Evolutionary conservation across 805 yeast genomes (phyloP), one percentile per base, ranked within the genome.

Genomic region (Isabelozyma rhagii): DNA sequence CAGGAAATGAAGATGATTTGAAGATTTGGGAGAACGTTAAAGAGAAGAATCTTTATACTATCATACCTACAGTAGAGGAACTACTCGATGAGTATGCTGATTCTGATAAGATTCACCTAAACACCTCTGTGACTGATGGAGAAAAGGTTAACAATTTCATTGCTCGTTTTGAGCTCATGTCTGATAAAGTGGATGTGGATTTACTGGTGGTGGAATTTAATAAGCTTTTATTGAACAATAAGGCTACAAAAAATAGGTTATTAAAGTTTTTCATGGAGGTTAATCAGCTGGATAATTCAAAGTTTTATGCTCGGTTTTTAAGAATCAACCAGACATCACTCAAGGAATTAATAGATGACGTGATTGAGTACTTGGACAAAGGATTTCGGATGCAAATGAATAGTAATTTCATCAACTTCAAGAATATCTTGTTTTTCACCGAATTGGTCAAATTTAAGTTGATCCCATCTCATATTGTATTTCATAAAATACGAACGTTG

Each of bases 391-490:
- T 79, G 15, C 89, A 83, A 60, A 72, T 87, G 40, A 56, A 60
- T 49, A 79, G 78, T 51, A 77, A 81, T 34, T 75, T 71, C 47
- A 64, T 85, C 45, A 81, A 81, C 53, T 80, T 83, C 55, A 78
- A 74, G 55, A 81, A 78, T 55, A 77, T 88, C 38, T 73, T 77
- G 18, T 85, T 87, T 56, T 83, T 88, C 55, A 71, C 83, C 45
- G 97, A 92, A 59, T 71, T 91, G 68, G 80, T 86, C 31, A 89
- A 88, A 61, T 91, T 91, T 63, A 82, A 79, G 55, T 64, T 90
- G 52, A 73, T 90, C 13, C 93, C 96, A 0, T 69, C 75, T n/a
- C 84, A 83, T 63, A 75, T 85, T 50, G 72, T 85, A 10, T 86
- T 89, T 61, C 92, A 90, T 64, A 87, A 85, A 60, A 76, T 91